A percentile compares a stretch with the other conserved stretches of the same genome.
Conservation (phyloP, 2,329 filamentous ascomycete species). For the Neofusicoccum cordaticola region DNA sequence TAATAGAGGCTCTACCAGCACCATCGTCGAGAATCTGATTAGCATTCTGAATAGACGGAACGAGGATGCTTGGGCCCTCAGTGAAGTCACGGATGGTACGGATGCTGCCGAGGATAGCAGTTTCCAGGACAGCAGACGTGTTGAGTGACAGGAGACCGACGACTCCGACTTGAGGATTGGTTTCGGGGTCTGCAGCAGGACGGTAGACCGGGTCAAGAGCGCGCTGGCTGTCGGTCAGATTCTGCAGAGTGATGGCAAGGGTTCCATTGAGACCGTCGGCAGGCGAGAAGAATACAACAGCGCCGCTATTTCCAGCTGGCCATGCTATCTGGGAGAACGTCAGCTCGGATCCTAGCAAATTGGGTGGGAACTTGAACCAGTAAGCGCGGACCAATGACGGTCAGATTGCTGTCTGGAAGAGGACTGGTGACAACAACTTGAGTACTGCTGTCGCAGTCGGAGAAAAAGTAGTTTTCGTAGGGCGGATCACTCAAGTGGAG, state of each 20-base stretch:
- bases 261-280: slow-evolving; percentile 53
- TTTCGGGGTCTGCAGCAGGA: slow-evolving; percentile 21
- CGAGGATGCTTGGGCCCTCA: slow-evolving; percentile 55
- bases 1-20: slow-evolving; percentile 48
- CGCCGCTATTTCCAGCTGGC: slow-evolving; percentile 64
- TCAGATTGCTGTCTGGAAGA: slow-evolving; percentile 51
- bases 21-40: slow-evolving; percentile 42
- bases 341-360: slow-evolving; percentile 1
- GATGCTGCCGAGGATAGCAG: slow-evolving; percentile 61
- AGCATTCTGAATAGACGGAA: slow-evolving; percentile 54
- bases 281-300: slow-evolving; percentile 56
- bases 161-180: slow-evolving; percentile 52
- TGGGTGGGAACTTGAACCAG: slow-evolving; percentile 34
- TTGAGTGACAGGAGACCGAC: slow-evolving; percentile 57
- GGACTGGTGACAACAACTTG: slow-evolving; percentile 63
- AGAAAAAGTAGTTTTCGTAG: slow-evolving; percentile 65
- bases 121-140: slow-evolving; percentile 52
- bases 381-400: slow-evolving; percentile 57
- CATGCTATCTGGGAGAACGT: slow-evolving; percentile 46
- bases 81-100: slow-evolving; percentile 62
- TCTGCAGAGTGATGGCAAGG: slow-evolving; percentile 53
- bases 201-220: slow-evolving; percentile 49
- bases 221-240: slow-evolving; percentile 44
- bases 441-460: slow-evolving; percentile 58
- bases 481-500: slow-evolving; percentile 55